A percentile compares a stretch with the other conserved stretches of the same genome.
Evolutionary conservation across 768 basidiomycete genomes (phyloP).

Genomic region (Psilocybe cubensis): DNA sequence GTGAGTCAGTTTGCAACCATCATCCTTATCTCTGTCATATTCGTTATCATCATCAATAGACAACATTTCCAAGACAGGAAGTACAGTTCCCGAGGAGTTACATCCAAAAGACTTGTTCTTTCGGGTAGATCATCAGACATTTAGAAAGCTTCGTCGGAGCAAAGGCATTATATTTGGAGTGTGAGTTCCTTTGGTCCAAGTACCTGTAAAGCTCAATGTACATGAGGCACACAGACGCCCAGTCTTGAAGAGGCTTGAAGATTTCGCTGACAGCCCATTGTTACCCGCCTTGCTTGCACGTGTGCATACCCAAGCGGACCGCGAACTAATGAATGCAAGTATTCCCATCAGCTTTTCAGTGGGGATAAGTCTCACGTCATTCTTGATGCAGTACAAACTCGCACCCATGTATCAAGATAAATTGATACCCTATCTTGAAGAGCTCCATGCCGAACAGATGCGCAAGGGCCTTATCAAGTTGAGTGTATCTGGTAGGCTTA

Average conservation of each 20-base stretch:
- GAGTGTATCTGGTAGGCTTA: not conserved
- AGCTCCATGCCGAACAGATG: not conserved
- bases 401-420: not conserved
- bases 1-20: not conserved
- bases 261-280: not conserved
- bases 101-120: not conserved
- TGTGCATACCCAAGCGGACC: not conserved
- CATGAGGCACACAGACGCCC: not conserved
- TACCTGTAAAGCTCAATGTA: not conserved
- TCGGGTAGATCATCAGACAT: slow-evolving; percentile 1
- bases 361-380: not conserved
- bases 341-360: not conserved
- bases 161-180: slow-evolving; percentile 1
- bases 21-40: not conserved
- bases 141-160: not conserved
- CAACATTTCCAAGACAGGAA: not conserved
- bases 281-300: not conserved
- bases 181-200: too few relatives aligned
- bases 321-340: not conserved
- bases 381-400: not conserved
- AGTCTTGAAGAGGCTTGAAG: not conserved
- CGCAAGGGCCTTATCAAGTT: not conserved
- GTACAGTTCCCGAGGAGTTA: not conserved
- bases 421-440: not conserved
- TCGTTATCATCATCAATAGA: not conserved